phyloP scores from a whole-genome alignment of 108 stramenopile genomes.

The Epipyxis sp. region DNA sequence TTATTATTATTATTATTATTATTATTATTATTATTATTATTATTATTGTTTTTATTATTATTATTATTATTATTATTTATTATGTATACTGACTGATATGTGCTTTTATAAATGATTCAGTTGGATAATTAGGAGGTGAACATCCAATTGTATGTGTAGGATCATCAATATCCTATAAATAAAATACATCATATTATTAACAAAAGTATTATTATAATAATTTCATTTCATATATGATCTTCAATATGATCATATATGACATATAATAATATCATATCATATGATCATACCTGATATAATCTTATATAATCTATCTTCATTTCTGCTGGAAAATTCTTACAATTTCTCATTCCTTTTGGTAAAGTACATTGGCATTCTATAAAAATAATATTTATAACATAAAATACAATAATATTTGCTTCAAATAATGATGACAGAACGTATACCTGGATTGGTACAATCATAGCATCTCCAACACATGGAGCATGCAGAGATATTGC shows the following conservation, averaged over 20 bases:
- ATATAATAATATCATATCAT: too few species aligned
- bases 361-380: not conserved
- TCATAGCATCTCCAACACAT: slow-evolving; percentile 57
- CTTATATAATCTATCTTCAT: not conserved
- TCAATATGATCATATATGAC: too few species aligned
- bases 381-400: too few species aligned
- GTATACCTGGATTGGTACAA: slow-evolving; percentile 52
- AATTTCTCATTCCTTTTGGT: not conserved
- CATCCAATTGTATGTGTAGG: not conserved
- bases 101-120: not conserved
- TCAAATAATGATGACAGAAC: too few species aligned
- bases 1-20: not conserved
- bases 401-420: too few species aligned
- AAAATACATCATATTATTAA: too few species aligned
- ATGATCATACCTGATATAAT: not conserved
- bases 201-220: too few species aligned
- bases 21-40: not conserved
- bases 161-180: not conserved
- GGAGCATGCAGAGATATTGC: slow-evolving; percentile 64
- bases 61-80: not conserved
- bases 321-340: not conserved
- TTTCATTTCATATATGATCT: too few species aligned
- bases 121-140: not conserved
- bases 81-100: not conserved
- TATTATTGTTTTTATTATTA: not conserved